phyloP scores from a whole-genome alignment of 768 basidiomycete species.

The Neoboletus subvelutipes region DNA sequence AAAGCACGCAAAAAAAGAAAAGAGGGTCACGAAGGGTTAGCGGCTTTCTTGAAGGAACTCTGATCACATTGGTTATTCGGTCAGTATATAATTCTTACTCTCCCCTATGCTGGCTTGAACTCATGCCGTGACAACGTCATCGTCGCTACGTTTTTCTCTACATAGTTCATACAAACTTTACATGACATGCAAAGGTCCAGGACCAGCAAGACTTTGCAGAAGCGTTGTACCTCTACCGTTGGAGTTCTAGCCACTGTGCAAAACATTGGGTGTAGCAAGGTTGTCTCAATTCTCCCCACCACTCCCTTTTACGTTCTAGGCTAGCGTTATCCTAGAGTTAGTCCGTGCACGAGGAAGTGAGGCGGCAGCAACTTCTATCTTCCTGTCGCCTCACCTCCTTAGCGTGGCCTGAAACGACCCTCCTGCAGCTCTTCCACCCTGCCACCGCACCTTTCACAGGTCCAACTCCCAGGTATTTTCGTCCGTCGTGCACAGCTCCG shows the following conservation, averaged over 20 bases:
- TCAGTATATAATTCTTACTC: background rate
- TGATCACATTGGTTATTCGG: background rate
- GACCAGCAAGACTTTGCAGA: background rate
- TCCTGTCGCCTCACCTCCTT: too few species aligned
- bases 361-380: background rate
- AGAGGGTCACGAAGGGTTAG: constrained; percentile 41
- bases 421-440: background rate
- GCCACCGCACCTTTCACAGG: too few species aligned
- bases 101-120: background rate
- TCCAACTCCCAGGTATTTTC: too few species aligned
- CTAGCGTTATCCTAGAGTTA: background rate
- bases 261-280: background rate
- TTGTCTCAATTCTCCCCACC: background rate
- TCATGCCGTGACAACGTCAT: background rate
- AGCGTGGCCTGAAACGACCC: background rate
- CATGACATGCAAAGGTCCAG: background rate
- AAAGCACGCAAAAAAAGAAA: constrained; percentile 22
- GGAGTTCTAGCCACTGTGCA: background rate
- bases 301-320: background rate
- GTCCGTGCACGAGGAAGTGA: background rate
- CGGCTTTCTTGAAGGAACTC: constrained; percentile 44
- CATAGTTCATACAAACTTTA: too few species aligned
- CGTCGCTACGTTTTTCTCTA: background rate
- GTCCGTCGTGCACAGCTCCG: too few species aligned
- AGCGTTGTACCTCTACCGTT: too few species aligned